Conservation (phyloP, 306 rosid genomes). For the Carpinus viminea region DNA sequence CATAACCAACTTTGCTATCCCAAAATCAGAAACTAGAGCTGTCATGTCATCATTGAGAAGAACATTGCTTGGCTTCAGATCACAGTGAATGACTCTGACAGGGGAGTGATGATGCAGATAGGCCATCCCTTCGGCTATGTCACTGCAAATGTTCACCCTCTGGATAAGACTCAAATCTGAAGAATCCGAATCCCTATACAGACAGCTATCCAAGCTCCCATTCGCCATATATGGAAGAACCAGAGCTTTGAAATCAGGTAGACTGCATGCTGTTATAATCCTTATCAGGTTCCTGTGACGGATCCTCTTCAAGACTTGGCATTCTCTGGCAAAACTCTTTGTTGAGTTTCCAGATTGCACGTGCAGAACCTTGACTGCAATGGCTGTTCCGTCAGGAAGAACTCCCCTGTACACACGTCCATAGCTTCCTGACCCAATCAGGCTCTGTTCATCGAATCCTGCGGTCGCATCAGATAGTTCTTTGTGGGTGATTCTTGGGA, state of each 20-base stretch:
- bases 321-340: constrained; percentile 64
- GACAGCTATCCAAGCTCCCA: constrained; percentile 65
- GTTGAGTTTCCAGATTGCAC: constrained; percentile 63
- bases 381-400: constrained; percentile 52
- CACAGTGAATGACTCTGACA: constrained; percentile 69
- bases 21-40: constrained; percentile 76
- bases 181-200: constrained; percentile 49
- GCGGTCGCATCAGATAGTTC: constrained; percentile 65
- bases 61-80: constrained; percentile 68
- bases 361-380: constrained; percentile 65
- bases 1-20: constrained; percentile 60
- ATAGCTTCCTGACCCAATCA: constrained; percentile 60
- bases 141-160: constrained; percentile 73
- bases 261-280: constrained; percentile 74
- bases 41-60: constrained; percentile 76
- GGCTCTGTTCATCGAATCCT: constrained; percentile 59
- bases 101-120: constrained; percentile 81
- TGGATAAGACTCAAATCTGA: constrained; percentile 58
- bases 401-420: constrained; percentile 64
- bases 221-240: constrained; percentile 76
- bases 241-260: constrained; percentile 74
- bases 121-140: constrained; percentile 82
- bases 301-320: constrained; percentile 70
- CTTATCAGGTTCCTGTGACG: constrained; percentile 71
- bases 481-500: constrained; percentile 63